Base-by-base conservation (phyloP, 176 grass and related monocot species). In the Ensete ventricosum region DNA sequence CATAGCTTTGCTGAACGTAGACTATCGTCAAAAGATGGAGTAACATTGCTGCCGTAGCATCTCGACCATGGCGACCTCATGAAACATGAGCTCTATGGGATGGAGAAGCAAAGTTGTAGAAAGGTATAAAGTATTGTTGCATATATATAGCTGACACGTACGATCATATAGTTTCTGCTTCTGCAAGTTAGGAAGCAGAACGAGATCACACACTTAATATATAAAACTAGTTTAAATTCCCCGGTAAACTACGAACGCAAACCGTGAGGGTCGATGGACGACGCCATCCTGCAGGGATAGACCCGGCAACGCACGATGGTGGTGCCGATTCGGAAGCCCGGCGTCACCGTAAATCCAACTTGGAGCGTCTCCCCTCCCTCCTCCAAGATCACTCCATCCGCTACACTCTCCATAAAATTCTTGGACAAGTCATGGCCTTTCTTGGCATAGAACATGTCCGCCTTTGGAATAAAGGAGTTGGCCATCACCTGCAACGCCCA, bases 261-360 rank as follows among this genome's bases (percentile, higher is more conserved):
- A 11, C 23, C 60, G 3, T 1, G n/a, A 69, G 8, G n/a, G 27
- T 50, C 19, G 12, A 50, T 11, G 16, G 67, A 50, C 11, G 65
- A 67, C 24, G 12, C 13, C 1, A 2, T 82, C 67, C 64, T 87
- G 20, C 77, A 82, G 26, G 85, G 75, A 73, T 97, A 97, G 59
- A 97, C 88, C 72, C 78, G 88, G 77, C 87, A 91, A 14, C 76
- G 80, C 72, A 93, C 63, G 51, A 90, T 75, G 53, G 79, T 82
- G 84, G 86, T 79, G 72, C 85, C 94, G 55, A 97, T 87, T 77
- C 88, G 90, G 87, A 88, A 97, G 24, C 94, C 90, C 0, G 94
- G 90, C 62, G 84, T 88, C 22, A 97, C 84, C 6, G 90, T 93
- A 84, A 91, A 91, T 14, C 90, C 94, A 54, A 93, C 90, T 77